Percentiles rank a stretch among this genome's conserved stretches.
These are phyloP conservation scores for Plenodomus tracheiphilus DNA, from an alignment of 2,329 filamentous ascomycete species.

Conservation along the genomic window DNA sequence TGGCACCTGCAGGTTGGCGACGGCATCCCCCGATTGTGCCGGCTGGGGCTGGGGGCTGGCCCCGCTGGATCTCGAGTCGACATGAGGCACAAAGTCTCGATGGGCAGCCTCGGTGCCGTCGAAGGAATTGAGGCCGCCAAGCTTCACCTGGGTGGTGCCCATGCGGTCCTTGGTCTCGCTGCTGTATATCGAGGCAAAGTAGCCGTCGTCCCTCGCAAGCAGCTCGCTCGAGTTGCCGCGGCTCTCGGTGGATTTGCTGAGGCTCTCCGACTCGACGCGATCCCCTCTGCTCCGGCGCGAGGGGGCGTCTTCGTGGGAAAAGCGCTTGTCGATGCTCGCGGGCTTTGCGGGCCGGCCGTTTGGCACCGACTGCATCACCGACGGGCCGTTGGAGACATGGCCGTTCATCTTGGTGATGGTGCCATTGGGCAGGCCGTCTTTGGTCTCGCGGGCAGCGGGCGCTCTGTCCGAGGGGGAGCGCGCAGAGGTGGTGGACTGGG, in stretches of 20 bases:
- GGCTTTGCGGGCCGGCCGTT: slow-evolving; percentile 43
- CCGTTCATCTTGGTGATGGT: slow-evolving; percentile 36
- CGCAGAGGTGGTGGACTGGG: slow-evolving; percentile 40
- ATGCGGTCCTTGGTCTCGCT: slow-evolving; percentile 38
- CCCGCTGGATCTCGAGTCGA: slow-evolving; percentile 20
- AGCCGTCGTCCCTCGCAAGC: slow-evolving; percentile 49
- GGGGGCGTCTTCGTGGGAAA: slow-evolving; percentile 34
- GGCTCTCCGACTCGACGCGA: slow-evolving; percentile 21
- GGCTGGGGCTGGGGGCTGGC: slow-evolving; percentile 13
- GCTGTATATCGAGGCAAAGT: slow-evolving; percentile 48
- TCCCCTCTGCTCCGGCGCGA: slow-evolving; percentile 19
- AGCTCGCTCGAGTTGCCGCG: slow-evolving; percentile 31
- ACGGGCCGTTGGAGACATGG: slow-evolving; percentile 33
- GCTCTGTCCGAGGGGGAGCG: slow-evolving; percentile 33
- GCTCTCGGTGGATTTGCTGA: slow-evolving; percentile 26
- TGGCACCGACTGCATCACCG: slow-evolving; percentile 33
- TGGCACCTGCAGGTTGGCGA: slow-evolving; percentile 45
- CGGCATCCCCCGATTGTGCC: slow-evolving; percentile 19
- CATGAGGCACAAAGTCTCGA: slow-evolving; percentile 30
- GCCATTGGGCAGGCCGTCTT: slow-evolving; percentile 34
- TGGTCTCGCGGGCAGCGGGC: slow-evolving; percentile 22
- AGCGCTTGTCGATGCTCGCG: slow-evolving; percentile 43
- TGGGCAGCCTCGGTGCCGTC: slow-evolving; percentile 36
- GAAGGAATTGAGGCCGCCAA: slow-evolving; percentile 31
- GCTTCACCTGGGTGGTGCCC: slow-evolving; percentile 44